Percentiles rank a stretch among this genome's conserved stretches.
Evolutionary conservation across 257 asterid species (phyloP).

Genomic region (Fraxinus anomala): DNA sequence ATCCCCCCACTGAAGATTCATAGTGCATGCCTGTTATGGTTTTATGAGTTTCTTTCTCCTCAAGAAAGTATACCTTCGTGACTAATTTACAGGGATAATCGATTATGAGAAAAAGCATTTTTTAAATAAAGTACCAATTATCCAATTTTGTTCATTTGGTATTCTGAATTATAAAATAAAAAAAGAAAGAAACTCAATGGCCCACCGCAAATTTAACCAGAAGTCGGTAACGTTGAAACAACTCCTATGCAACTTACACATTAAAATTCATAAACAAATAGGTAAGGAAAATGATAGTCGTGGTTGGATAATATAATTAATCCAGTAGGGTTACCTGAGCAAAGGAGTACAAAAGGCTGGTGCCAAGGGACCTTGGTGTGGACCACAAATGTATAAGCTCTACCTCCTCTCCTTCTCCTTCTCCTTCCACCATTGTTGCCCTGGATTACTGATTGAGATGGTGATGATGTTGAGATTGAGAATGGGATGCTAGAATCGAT

Average conservation of each 20-base stretch:
- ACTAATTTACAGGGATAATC: neutral
- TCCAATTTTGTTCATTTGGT: neutral
- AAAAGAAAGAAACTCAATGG: neutral
- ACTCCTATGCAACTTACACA: neutral
- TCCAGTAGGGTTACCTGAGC: conserved; percentile 36
- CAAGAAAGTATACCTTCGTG: neutral
- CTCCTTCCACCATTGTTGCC: conserved; percentile 29
- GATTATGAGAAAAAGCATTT: neutral
- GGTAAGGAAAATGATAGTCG: neutral
- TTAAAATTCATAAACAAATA: neutral
- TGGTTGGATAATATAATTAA: neutral
- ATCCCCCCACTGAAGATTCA: neutral
- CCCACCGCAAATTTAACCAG: neutral
- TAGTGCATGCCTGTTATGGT: neutral
- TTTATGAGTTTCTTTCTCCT: neutral
- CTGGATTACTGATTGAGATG: neutral
- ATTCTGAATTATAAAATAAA: neutral
- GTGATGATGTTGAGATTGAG: neutral
- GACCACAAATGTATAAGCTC: conserved; percentile 55
- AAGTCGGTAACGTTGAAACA: neutral
- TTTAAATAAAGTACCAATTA: neutral
- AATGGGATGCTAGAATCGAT: neutral
- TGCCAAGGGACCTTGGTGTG: conserved; percentile 51
- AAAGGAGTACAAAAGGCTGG: conserved; percentile 53
- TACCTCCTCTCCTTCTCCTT: conserved; percentile 20